Evolutionary conservation across 2,329 filamentous ascomycete genomes (phyloP), one percentile per base, ranked within the genome.

Genomic region (Arthrinium phaeospermum): DNA sequence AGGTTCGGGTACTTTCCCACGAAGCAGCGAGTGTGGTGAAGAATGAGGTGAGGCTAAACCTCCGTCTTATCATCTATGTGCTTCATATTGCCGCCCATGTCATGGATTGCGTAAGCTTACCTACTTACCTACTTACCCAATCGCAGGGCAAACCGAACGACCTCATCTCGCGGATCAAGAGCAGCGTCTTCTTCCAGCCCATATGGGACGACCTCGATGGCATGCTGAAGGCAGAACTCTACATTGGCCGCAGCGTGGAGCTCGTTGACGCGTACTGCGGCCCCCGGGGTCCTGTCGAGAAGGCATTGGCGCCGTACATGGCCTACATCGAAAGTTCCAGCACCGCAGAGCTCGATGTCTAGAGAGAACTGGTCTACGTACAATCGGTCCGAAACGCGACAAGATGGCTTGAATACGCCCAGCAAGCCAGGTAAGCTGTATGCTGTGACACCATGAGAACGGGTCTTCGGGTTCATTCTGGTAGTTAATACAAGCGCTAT

Each of bases 111-210:
- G 27, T 30, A 30, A 30, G 27, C 27, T 30, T 30, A 30, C 27
- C 27, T 30, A 30, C 27, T 4, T 30, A 30, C 4, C 27, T 30
- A 30, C 27, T 4, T 30, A 30, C 27, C 27, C 27, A 30, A 30
- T 30, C 27, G 27, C 27, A 30, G 81, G 94, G 94, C 46, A 90
- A 91, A 77, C 85, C 89, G 73, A 97, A 97, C 79, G 94, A 97
- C 80, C 86, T 97, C 1, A 90, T 97, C 22, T 91, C 93, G 74
- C 86, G 94, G 22, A 94, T 97, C 80, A 89, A 89, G 79, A 85
- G 83, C 70, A 92, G 87, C 67, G 84, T 89, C 49, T 97, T 93
- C 85, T 97, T 97, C 85, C 85, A 86, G 79, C 87, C 92, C 1
- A 90, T 95, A 74, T 89, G 89, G 84, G 85, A 78, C 61, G 91